Evolutionary conservation across 768 basidiomycete genomes (phyloP), one percentile per base, ranked within the genome.

Genomic region (Suillus decipiens): DNA sequence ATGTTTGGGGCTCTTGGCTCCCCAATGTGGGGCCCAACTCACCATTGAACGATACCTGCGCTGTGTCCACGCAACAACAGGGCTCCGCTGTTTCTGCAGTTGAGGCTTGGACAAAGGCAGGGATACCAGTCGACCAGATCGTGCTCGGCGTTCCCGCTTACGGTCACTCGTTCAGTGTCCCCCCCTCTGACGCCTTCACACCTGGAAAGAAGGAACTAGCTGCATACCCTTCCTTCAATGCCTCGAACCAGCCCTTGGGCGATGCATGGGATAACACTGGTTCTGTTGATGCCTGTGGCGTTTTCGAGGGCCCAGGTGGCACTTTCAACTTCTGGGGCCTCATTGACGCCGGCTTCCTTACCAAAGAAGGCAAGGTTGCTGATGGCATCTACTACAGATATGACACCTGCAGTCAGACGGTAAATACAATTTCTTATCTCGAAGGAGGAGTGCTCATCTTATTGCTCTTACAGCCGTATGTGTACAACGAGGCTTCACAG

Each of bases 131-230:
- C n/a, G 2, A 66, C 62, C 73, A 89, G 77, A 89, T 96, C 64
- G 85, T 93, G 15, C 84, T 97, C 9, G 93, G 92, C 57, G 86
- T 96, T 3, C 85, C 93, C 10, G 76, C 88, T 5, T 96, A 93
- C 75, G 93, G 93, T 0, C 92, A 92, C 73, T 87, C 92, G 10
- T 95, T 81, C 78, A 64, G 57, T 10, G 80, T 84, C 45, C 70
- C 80, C 4, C 54, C 71, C 4, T 67, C 63, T 10, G 69, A 75
- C 43, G 85, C 85, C 1, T 68, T 82, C 63, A 64, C 71, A 4
- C 59, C 69, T n/a, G 71, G 68, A 34, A 77, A 81, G 22, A 51
- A 65, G 5, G 76, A 69, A 15, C 74, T 89, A 12, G 75, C 71
- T 17, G 48, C 79, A 19, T 88, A 82, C 72, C 85, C 88, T 0